Evolutionary conservation across 2,329 filamentous ascomycete species (phyloP).

Genomic region (Paracoccidioides lutzii): DNA sequence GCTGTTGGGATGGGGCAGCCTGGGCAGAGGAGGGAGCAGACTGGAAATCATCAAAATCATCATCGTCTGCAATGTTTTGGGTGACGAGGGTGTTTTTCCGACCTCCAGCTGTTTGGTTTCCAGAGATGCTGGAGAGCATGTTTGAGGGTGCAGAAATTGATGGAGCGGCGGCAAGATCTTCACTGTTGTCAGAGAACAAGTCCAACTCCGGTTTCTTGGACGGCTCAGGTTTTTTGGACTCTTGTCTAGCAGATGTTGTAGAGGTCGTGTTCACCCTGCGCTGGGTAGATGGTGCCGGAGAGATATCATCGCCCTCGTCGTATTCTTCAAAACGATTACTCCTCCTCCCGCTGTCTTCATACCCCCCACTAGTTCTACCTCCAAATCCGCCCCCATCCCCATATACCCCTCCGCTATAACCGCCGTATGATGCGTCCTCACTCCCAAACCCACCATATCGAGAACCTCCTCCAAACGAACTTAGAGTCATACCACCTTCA

Average conservation of each 20-base stretch:
- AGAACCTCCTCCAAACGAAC: conserved; percentile 42
- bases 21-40: conserved; percentile 52
- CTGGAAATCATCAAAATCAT: conserved; percentile 97
- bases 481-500: conserved; percentile 44
- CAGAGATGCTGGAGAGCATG: conserved; percentile 29
- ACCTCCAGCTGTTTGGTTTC: conserved; percentile 35
- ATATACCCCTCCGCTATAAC: conserved; percentile 65
- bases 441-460: conserved; percentile 88
- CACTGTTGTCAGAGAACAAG: conserved; percentile 74
- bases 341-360: conserved; percentile 48
- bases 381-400: conserved; percentile 94
- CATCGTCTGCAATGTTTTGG: conserved; percentile 53
- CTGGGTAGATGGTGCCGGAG: conserved; percentile 36
- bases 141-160: conserved; percentile 23
- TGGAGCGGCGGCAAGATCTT: conserved; percentile 47
- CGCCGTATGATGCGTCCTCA: conserved; percentile 52
- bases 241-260: conserved; percentile 25
- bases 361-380: conserved; percentile 62
- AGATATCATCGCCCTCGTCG: conserved; percentile 64
- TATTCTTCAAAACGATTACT: conserved; percentile 88
- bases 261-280: conserved; percentile 35
- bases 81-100: conserved; percentile 38
- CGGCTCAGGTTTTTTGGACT: conserved; percentile 53
- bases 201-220: conserved; percentile 81
- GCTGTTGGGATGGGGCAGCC: conserved; percentile 22